phyloP scores from a whole-genome alignment of 2,329 filamentous ascomycete genomes.

The Lithohypha guttulata region DNA sequence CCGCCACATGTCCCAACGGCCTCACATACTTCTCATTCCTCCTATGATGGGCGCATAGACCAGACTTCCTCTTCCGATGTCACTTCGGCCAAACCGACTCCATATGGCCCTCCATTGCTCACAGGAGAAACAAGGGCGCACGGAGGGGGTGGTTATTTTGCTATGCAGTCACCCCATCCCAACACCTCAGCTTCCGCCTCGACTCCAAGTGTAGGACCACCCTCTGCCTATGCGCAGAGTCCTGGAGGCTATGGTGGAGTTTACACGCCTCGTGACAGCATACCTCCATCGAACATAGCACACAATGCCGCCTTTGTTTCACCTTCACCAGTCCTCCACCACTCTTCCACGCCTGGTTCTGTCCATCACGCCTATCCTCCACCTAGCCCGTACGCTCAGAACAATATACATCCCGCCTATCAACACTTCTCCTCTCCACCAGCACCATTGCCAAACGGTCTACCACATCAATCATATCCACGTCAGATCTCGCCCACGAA shows the following conservation, averaged over 20 bases:
- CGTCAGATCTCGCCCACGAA: slow-evolving; percentile 17
- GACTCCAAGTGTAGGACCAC: slow-evolving; percentile 16
- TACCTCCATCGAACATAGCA: slow-evolving; percentile 12
- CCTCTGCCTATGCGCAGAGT: slow-evolving; percentile 18
- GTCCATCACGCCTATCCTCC: slow-evolving; percentile 13
- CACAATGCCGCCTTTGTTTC: slow-evolving; percentile 18
- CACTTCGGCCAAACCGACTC: slow-evolving; percentile 6
- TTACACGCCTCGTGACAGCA: slow-evolving; percentile 17
- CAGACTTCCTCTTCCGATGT: slow-evolving; percentile 2
- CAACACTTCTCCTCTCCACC: slow-evolving; percentile 11
- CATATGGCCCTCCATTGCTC: slow-evolving; percentile 15
- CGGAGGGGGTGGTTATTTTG: slow-evolving; percentile 19
- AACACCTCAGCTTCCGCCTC: slow-evolving; percentile 17
- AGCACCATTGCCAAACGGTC: slow-evolving; percentile 1
- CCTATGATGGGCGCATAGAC: slow-evolving; percentile 15
- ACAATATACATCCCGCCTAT: slow-evolving; percentile 12
- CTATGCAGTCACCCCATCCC: slow-evolving; percentile 20
- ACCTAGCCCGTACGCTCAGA: slow-evolving; percentile 12
- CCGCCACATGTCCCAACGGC: slow-evolving; percentile 13
- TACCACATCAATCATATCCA: slow-evolving; percentile 11
- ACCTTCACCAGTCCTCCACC: slow-evolving; percentile 15
- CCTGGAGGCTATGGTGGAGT: slow-evolving; percentile 18
- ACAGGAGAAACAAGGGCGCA: slow-evolving; percentile 16
- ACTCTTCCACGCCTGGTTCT: slow-evolving; percentile 19
- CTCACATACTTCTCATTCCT: slow-evolving; percentile 17